Conservation (phyloP, 805 yeast genomes). For the Suhomyces faveliae region DNA sequence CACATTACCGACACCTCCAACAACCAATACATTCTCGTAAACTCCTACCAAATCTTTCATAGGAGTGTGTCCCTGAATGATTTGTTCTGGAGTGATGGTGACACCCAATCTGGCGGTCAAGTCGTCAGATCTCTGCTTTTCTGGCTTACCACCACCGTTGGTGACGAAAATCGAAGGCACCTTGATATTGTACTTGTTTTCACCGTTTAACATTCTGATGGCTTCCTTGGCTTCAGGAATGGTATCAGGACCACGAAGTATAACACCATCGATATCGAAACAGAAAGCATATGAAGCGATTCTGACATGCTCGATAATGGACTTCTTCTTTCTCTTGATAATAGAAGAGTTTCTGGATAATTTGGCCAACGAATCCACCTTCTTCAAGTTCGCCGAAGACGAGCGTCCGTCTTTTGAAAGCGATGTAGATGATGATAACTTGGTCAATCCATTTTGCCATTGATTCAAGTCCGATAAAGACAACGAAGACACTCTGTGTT, state of each 20-base stretch:
- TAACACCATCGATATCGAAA: constrained; percentile 90
- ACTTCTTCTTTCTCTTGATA: constrained; percentile 47
- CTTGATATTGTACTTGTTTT: constrained; percentile 69
- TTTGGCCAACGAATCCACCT: constrained; percentile 45
- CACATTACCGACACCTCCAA: constrained; percentile 85
- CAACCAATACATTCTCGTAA: constrained; percentile 74
- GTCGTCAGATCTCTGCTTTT: constrained; percentile 68
- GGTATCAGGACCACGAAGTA: constrained; percentile 79
- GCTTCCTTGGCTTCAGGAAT: constrained; percentile 81
- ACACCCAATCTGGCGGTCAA: constrained; percentile 59
- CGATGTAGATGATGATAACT: constrained; percentile 36
- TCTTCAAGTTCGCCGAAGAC: constrained; percentile 37
- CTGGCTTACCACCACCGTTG: constrained; percentile 91
- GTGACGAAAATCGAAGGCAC: constrained; percentile 86
- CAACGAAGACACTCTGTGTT: constrained; percentile 61
- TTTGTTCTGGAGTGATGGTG: constrained; percentile 69
- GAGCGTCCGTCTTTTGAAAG: constrained; percentile 29
- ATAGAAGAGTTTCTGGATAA: constrained; percentile 47
- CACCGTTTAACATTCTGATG: constrained; percentile 68
- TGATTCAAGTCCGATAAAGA: constrained; percentile 65
- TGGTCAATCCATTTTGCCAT: constrained; percentile 53
- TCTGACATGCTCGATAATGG: constrained; percentile 64
- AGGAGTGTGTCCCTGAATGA: constrained; percentile 92
- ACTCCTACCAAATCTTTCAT: constrained; percentile 75
- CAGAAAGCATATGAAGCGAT: constrained; percentile 86